Conservation (phyloP, 2,329 filamentous ascomycete species). For the Macroventuria anomochaeta region DNA sequence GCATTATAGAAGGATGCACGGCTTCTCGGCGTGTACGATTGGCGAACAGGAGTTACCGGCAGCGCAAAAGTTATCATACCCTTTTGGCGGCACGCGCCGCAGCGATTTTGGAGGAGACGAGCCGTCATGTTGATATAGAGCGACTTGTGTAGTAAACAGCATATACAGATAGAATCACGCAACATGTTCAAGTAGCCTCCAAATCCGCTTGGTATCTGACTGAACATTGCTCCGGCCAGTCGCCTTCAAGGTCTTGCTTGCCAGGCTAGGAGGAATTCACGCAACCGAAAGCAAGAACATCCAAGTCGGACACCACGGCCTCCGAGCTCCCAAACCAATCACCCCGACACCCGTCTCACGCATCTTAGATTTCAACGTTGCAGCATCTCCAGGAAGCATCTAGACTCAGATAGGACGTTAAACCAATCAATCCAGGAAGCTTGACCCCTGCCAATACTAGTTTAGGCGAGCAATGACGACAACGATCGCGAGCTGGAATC, state of each 20-base stretch:
- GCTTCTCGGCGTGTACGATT: background rate
- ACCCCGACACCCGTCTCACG: slow-evolving; percentile 1
- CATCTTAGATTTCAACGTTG: too few relatives aligned
- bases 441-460: background rate
- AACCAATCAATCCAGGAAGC: too few relatives aligned
- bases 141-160: background rate
- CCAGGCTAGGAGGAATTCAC: too few relatives aligned
- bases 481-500: slow-evolving; percentile 36
- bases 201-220: too few relatives aligned
- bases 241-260: too few relatives aligned
- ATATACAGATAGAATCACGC: too few relatives aligned
- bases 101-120: background rate
- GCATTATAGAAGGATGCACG: slow-evolving; percentile 5
- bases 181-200: too few relatives aligned
- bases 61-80: slow-evolving; percentile 15
- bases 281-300: background rate
- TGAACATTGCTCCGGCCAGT: too few relatives aligned
- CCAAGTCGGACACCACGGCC: background rate
- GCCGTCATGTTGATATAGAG: slow-evolving; percentile 6
- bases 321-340: background rate
- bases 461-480: slow-evolving; percentile 30
- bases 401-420: too few relatives aligned
- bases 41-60: slow-evolving; percentile 13
- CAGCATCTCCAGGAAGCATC: too few relatives aligned
- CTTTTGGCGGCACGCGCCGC: slow-evolving; percentile 5